Conservation (phyloP, 495 filamentous ascomycete genomes). For the Lasiosphaeris hirsuta region DNA sequence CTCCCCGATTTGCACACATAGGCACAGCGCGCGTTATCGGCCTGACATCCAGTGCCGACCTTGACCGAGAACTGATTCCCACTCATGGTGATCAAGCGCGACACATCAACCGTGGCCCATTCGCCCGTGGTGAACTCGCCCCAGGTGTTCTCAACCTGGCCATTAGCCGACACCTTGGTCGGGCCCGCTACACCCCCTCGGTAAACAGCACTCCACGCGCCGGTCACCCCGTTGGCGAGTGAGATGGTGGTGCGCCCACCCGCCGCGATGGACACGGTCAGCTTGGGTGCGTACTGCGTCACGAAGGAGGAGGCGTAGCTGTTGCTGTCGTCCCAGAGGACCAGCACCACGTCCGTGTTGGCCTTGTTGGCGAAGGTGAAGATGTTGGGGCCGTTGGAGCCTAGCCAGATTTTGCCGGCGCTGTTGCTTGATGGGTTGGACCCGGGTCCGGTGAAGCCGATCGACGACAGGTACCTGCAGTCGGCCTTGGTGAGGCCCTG, state of each 20-base stretch:
- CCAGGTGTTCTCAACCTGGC: constrained; percentile 32
- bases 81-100: constrained; percentile 31
- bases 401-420: constrained; percentile 15
- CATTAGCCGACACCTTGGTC: constrained; percentile 13
- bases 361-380: constrained; percentile 16
- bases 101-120: constrained; percentile 27
- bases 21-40: constrained; percentile 14
- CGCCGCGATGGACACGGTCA: constrained; percentile 9
- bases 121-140: constrained; percentile 27
- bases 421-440: constrained; percentile 5
- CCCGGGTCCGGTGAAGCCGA: constrained; percentile 9
- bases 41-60: constrained; percentile 14
- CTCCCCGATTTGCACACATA: constrained; percentile 18
- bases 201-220: constrained; percentile 9
- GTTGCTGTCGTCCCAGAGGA: constrained; percentile 13
- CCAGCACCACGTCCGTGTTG: constrained; percentile 8
- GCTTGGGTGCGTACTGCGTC: background rate
- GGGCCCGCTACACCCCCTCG: background rate
- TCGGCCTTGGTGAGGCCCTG: background rate
- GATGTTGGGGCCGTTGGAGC: constrained; percentile 18
- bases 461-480: constrained; percentile 9
- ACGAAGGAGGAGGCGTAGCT: constrained; percentile 14
- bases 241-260: constrained; percentile 11
- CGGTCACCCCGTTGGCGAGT: constrained; percentile 13
- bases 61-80: constrained; percentile 22